phyloP scores from a whole-genome alignment of 768 basidiomycete species.

The Phaeotremella fagi region DNA sequence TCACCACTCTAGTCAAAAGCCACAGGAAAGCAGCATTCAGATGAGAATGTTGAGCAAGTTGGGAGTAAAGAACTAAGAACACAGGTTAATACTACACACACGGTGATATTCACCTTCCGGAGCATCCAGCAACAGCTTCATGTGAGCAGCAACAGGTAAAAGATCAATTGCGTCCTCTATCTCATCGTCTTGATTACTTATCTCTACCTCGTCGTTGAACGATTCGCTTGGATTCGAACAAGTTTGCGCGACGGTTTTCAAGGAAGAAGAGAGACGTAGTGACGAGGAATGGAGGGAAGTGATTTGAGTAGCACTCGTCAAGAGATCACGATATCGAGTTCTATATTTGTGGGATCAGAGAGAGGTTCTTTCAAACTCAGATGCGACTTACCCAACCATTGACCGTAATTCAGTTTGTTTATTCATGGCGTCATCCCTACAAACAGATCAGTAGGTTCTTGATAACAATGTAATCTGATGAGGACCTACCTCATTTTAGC shows the following conservation, averaged over 20 bases:
- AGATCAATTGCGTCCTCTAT: conserved; percentile 32
- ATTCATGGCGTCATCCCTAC: conserved; percentile 36
- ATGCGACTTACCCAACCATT: conserved; percentile 42
- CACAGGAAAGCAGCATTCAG: conserved; percentile 83
- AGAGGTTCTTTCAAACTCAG: neutral
- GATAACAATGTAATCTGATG: neutral
- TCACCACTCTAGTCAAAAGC: conserved; percentile 75
- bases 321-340: conserved; percentile 46
- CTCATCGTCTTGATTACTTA: conserved; percentile 10
- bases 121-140: conserved; percentile 85
- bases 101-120: conserved; percentile 61
- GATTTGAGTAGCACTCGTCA: conserved; percentile 47
- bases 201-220: conserved; percentile 15
- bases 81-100: neutral
- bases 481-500: conserved; percentile 22
- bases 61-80: conserved; percentile 69
- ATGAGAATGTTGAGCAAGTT: conserved; percentile 73
- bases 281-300: conserved; percentile 41
- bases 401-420: conserved; percentile 46
- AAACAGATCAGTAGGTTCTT: neutral
- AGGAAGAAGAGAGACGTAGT: conserved; percentile 30
- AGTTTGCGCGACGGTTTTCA: conserved; percentile 27
- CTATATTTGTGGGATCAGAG: conserved; percentile 3
- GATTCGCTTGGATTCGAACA: conserved; percentile 34
- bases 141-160: conserved; percentile 65